These are phyloP conservation scores for Penicillium bovifimosum DNA, from an alignment of 495 filamentous ascomycete species.

Conservation along the genomic window DNA sequence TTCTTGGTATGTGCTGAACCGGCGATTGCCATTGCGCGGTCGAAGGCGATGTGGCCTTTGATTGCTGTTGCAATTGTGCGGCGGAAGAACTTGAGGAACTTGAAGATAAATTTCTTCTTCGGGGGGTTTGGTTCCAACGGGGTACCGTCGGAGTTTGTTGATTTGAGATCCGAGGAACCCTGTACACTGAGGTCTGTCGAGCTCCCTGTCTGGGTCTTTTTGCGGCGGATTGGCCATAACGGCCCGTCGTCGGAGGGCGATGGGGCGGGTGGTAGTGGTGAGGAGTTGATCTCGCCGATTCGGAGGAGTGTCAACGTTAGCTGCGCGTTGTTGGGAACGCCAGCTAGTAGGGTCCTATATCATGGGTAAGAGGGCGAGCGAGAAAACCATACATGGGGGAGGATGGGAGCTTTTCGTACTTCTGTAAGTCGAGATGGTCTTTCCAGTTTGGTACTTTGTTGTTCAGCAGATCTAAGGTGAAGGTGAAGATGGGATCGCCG, in stretches of 20 bases:
- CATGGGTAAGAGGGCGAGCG: not conserved
- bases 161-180: slow-evolving; percentile 10
- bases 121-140: slow-evolving; percentile 17
- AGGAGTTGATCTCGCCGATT: slow-evolving; percentile 76
- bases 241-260: slow-evolving; percentile 29
- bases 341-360: slow-evolving; percentile 65
- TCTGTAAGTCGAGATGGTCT: slow-evolving; percentile 63
- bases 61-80: slow-evolving; percentile 62
- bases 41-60: slow-evolving; percentile 62
- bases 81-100: slow-evolving; percentile 62
- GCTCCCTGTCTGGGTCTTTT: slow-evolving; percentile 28
- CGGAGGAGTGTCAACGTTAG: slow-evolving; percentile 80
- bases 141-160: not conserved
- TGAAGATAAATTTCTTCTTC: slow-evolving; percentile 45
- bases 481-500: slow-evolving; percentile 65
- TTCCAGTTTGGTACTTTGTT: slow-evolving; percentile 67
- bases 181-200: slow-evolving; percentile 14
- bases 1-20: slow-evolving; percentile 65
- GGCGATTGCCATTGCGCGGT: slow-evolving; percentile 59
- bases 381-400: not conserved
- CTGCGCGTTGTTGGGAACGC: slow-evolving; percentile 85
- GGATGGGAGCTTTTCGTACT: slow-evolving; percentile 37
- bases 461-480: slow-evolving; percentile 57
- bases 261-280: slow-evolving; percentile 77
- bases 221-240: slow-evolving; percentile 25